phyloP scores from a whole-genome alignment of 768 basidiomycete species.

The Amanita muscaria region DNA sequence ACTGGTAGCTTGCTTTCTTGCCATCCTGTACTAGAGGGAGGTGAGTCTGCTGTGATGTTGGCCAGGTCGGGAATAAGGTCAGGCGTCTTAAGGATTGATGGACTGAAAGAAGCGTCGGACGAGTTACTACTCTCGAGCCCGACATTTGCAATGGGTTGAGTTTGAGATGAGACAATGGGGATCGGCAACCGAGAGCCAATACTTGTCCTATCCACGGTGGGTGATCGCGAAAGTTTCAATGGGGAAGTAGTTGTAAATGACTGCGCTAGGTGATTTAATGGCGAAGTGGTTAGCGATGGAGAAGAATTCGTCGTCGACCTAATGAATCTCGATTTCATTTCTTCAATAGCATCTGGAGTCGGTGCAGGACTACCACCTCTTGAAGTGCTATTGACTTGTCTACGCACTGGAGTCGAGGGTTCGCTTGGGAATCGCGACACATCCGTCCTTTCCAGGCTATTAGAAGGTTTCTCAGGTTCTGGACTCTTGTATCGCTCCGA shows the following conservation, averaged over 20 bases:
- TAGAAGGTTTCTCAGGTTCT: slow-evolving; percentile 11
- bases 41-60: slow-evolving; percentile 35
- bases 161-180: not conserved
- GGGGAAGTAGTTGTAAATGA: slow-evolving; percentile 12
- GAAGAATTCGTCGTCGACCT: slow-evolving; percentile 22
- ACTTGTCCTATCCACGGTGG: slow-evolving; percentile 1
- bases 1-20: not conserved
- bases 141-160: not conserved
- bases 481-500: slow-evolving; percentile 20
- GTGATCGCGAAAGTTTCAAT: slow-evolving; percentile 12
- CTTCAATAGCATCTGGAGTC: slow-evolving; percentile 45
- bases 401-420: slow-evolving; percentile 19
- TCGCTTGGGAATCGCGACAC: slow-evolving; percentile 13
- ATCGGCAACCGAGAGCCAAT: not conserved
- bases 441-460: slow-evolving; percentile 5
- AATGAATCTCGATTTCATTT: slow-evolving; percentile 55
- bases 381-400: slow-evolving; percentile 12
- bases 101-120: not conserved
- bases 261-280: slow-evolving; percentile 8
- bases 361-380: slow-evolving; percentile 22
- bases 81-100: slow-evolving; percentile 37
- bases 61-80: slow-evolving; percentile 55
- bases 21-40: slow-evolving; percentile 24
- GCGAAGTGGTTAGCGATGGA: slow-evolving; percentile 12
- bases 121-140: not conserved